Base-by-base conservation (phyloP, 768 basidiomycete species). In the Lactarius sp. region DNA sequence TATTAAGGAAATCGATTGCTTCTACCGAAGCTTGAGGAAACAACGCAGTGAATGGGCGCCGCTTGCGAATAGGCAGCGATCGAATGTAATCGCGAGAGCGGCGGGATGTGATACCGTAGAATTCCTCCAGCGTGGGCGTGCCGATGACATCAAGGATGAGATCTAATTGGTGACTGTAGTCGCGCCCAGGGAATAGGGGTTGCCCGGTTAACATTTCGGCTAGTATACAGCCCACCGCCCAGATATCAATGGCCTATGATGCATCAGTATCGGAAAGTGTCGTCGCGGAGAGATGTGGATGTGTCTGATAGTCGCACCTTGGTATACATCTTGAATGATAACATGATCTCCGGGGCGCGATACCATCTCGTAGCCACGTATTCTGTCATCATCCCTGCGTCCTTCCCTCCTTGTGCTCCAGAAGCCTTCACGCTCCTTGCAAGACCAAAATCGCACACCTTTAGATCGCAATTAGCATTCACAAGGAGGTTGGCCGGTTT, bases 321-420 rank as follows among this genome's bases (percentile, higher is more conserved):
- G 61, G 86, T 87, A 72, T 88, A 88, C 85, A 88, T 88, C 77
- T 92, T 92, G 83, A 94, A 94, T 3, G 88, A 91, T 56, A 94
- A 79, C 93, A 96, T 96, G 72, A 95, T 93, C 74, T 96, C 94
- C 0, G 92, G 92, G 0, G 94, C 93, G 53, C 92, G 85, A 73
- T 94, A 96, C 93, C 92, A 95, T 59, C 93, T 77, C 57, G 94
- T 95, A 2, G 93, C 92, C 58, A 96, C 93, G 70, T 92, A 92
- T 76, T 90, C 88, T 27, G 86, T 87, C 87, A 88, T 87, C 63
- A 86, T 71, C 2, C 86, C 86, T 27, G 79, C 77, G 69, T 88
- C 87, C 72, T 85, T 86, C 20, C 82, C 82, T 36, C 78, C 79
- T 4, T 79, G 71, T 9, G 80, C 75, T 49, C 74, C 74, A 56